These are phyloP conservation scores for Dacryopinax primogenitus DNA, from an alignment of 768 basidiomycete genomes.

Conservation along the genomic window DNA sequence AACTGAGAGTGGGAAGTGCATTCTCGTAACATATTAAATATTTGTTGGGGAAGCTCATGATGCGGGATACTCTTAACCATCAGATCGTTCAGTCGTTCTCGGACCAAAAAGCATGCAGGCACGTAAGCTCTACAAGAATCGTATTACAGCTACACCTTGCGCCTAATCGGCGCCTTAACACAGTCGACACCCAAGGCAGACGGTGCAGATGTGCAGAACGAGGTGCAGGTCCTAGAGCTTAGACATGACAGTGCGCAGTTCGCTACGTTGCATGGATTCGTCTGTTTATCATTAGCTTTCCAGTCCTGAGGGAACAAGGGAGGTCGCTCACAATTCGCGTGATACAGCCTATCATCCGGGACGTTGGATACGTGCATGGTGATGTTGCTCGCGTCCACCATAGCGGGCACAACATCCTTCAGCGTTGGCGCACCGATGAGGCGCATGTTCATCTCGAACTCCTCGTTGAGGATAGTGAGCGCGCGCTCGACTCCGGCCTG, in stretches of 20 bases:
- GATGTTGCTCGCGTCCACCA: constrained; percentile 77
- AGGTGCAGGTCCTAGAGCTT: not conserved
- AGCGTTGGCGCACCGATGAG: constrained; percentile 73
- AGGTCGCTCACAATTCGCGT: constrained; percentile 58
- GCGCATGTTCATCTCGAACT: constrained; percentile 97
- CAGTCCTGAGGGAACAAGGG: constrained; percentile 3
- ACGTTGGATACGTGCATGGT: constrained; percentile 51
- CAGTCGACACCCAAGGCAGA: not conserved
- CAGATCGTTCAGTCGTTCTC: too few relatives aligned
- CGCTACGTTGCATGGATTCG: not conserved
- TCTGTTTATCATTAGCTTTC: not conserved
- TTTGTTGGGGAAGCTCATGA: too few relatives aligned
- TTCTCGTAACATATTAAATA: too few relatives aligned
- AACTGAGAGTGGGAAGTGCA: too few relatives aligned
- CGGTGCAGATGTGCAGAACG: not conserved
- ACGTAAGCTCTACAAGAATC: too few relatives aligned
- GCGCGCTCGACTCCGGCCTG: constrained; percentile 74
- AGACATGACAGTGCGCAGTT: not conserved
- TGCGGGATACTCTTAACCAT: too few relatives aligned
- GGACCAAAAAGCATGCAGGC: too few relatives aligned
- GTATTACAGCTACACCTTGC: too few relatives aligned
- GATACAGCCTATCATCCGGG: constrained; percentile 62
- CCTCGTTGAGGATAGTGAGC: constrained; percentile 68
- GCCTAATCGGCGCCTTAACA: too few relatives aligned
- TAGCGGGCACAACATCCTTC: constrained; percentile 65